Base-by-base conservation (phyloP, 352 stramenopile genomes). In the Chrysophaeum taylorii region DNA sequence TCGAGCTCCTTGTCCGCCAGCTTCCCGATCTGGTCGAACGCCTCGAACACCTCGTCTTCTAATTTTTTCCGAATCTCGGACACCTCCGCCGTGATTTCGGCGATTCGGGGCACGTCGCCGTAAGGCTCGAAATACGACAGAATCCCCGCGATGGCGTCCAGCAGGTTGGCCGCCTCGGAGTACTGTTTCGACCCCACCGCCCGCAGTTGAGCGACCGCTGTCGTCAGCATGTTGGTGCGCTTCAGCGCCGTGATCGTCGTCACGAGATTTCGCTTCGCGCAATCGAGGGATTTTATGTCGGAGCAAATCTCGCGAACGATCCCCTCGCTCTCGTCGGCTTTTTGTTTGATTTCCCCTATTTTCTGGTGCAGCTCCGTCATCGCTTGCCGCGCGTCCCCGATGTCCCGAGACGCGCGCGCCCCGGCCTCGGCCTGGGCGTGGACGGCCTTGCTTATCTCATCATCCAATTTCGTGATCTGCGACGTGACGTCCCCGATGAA, bases 251-350 rank as follows among this genome's bases (percentile, higher is more conserved):
- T 96, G 50, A 98, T 93, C 16, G 90, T 95, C 23, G 84, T 86
- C 78, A 96, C 91, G 68, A 98, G 82, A 70, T 99, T 92, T 25
- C 88, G 86, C 78, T 99, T 99, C 48, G 94, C 94, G 75, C 92
- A 94, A 85, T 99, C 95, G 14, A 99, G 85, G 68, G 96, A 89
- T 79, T 98, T 98, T 78, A 99, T 98, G 79, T 98, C 95, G 31
- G 89, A 83, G 64, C 93, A 98, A 62, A 98, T 98, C 79, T 98
- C 92, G 67, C 97, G 82, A 14, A 98, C 94, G 81, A 97, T 97
- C 48, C 89, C 76, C 77, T 98, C 94, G 33, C 84, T 95, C 76
- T 97, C 89, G 68, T 94, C 85, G 14, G 94, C 93, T 78, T 97
- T 97, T 33, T 78, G 75, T 75, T 89, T 87, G 42, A 98, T 96